Evolutionary conservation across 768 basidiomycete genomes (phyloP).

Genomic region (Pleurotus citrinopileatus): DNA sequence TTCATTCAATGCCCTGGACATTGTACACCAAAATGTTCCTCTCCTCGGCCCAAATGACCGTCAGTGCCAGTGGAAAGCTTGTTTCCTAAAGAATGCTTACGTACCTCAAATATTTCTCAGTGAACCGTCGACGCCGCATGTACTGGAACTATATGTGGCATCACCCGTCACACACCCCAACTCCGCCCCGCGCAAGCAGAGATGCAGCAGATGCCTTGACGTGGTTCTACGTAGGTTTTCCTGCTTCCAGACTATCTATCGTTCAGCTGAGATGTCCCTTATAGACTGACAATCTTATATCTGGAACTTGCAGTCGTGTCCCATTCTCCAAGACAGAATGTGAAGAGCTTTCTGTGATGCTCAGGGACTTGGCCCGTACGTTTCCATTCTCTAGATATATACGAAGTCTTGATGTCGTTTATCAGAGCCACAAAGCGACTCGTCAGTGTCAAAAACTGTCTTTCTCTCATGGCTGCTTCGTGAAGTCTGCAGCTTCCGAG

Average conservation of each 20-base stretch:
- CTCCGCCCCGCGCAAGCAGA: constrained; percentile 36
- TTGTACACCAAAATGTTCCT: constrained; percentile 23
- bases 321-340: constrained; percentile 56
- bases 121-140: constrained; percentile 41
- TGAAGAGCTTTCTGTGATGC: constrained; percentile 41
- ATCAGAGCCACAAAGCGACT: constrained; percentile 29
- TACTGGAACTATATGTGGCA: constrained; percentile 54
- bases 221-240: constrained; percentile 41
- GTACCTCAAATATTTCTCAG: constrained; percentile 19
- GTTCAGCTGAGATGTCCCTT: neutral
- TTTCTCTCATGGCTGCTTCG: constrained; percentile 51
- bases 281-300: constrained; percentile 47
- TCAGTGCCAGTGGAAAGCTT: constrained; percentile 15
- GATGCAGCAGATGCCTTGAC: constrained; percentile 50
- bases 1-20: constrained; percentile 34
- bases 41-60: constrained; percentile 24
- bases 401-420: neutral
- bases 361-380: constrained; percentile 33
- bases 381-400: neutral
- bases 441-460: constrained; percentile 38
- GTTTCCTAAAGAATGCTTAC: neutral
- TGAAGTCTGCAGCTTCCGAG: constrained; percentile 45
- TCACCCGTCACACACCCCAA: constrained; percentile 43
- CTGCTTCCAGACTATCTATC: neutral
- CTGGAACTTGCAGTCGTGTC: constrained; percentile 38